A percentile compares a stretch with the other conserved stretches of the same genome.
These are phyloP conservation scores for Gossypium laxum DNA, from an alignment of 441 rosid species.

Conservation along the genomic window DNA sequence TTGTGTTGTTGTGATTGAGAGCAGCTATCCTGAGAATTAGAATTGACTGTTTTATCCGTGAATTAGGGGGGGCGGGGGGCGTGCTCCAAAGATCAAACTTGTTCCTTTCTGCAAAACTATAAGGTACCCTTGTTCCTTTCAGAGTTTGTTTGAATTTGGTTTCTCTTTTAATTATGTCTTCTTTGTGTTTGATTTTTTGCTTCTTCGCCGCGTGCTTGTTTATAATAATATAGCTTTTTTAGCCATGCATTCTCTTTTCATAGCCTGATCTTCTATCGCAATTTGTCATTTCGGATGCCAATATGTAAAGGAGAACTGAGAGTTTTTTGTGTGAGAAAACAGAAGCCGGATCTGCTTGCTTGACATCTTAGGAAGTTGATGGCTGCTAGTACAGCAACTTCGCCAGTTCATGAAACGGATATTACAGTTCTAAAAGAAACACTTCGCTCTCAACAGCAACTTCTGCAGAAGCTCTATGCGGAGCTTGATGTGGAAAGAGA, in stretches of 20 bases:
- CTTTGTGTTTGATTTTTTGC: not conserved
- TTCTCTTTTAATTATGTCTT: not conserved
- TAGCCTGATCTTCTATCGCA: not conserved
- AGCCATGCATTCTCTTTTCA: not conserved
- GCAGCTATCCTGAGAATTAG: not conserved
- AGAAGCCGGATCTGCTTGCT: constrained; percentile 6
- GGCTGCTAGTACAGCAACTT: constrained; percentile 33
- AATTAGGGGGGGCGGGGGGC: not conserved
- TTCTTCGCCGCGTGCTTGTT: not conserved
- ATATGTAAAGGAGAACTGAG: not conserved
- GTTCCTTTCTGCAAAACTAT: constrained; percentile 6
- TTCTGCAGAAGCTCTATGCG: constrained; percentile 50
- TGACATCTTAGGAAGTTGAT: constrained; percentile 5
- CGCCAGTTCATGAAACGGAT: constrained; percentile 31
- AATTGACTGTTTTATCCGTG: not conserved
- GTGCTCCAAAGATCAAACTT: not conserved
- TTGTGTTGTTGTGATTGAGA: not conserved
- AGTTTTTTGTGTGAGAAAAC: constrained; percentile 7
- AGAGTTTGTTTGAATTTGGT: not conserved
- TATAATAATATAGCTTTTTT: not conserved
- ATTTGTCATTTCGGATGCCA: not conserved
- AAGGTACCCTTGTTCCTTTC: constrained; percentile 1
- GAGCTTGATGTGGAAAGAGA: constrained; percentile 84
- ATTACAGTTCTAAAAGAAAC: constrained; percentile 42
- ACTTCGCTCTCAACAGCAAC: constrained; percentile 60